These are phyloP conservation scores for Phytophthora cryptogea DNA, from an alignment of 352 stramenopile species.

Conservation along the genomic window DNA sequence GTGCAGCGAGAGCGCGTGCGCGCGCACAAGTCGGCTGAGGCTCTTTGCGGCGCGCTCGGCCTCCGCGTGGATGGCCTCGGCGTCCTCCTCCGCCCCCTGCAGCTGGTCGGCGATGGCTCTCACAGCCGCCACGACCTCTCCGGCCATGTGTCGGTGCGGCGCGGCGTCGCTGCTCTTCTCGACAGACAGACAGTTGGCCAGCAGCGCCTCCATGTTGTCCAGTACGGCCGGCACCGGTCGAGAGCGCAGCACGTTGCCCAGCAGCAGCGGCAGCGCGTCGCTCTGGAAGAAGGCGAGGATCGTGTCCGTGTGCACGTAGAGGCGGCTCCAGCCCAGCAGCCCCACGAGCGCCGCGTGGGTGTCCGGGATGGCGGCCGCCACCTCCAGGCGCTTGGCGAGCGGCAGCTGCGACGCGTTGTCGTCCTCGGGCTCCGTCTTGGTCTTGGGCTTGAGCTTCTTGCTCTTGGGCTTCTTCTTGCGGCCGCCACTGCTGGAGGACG, in stretches of 20 bases:
- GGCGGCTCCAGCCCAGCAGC: slow-evolving; percentile 71
- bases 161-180: slow-evolving; percentile 38
- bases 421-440: slow-evolving; percentile 20
- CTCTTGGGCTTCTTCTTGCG: slow-evolving; percentile 40
- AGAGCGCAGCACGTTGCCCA: slow-evolving; percentile 63
- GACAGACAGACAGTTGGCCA: slow-evolving; percentile 65
- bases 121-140: slow-evolving; percentile 46
- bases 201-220: slow-evolving; percentile 57
- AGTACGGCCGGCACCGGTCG: slow-evolving; percentile 41
- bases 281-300: slow-evolving; percentile 76
- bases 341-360: slow-evolving; percentile 75
- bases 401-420: slow-evolving; percentile 51
- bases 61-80: slow-evolving; percentile 37
- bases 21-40: slow-evolving; percentile 56
- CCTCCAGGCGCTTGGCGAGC: slow-evolving; percentile 59
- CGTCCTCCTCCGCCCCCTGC: slow-evolving; percentile 20
- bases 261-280: slow-evolving; percentile 58
- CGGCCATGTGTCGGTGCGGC: slow-evolving; percentile 47
- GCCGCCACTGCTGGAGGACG: slow-evolving; percentile 21
- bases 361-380: slow-evolving; percentile 68
- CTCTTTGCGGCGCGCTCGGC: slow-evolving; percentile 42
- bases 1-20: slow-evolving; percentile 52
- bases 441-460: slow-evolving; percentile 34
- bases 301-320: slow-evolving; percentile 67
- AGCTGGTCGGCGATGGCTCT: slow-evolving; percentile 32